Evolutionary conservation across 345 rosid species (phyloP).

Genomic region (Clausena lansium): DNA sequence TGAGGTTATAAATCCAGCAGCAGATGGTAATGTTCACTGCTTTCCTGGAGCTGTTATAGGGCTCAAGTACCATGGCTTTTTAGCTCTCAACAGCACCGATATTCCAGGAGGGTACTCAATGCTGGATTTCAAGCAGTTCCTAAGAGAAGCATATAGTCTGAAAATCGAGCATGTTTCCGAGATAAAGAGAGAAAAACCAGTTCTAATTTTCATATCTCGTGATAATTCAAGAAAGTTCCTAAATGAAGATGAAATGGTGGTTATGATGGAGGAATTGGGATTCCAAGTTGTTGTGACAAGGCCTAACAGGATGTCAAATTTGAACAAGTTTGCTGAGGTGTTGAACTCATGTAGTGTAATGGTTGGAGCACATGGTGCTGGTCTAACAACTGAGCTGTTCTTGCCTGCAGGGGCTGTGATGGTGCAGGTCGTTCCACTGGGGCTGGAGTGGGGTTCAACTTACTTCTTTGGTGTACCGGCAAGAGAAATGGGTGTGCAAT

Average conservation of each 20-base stretch:
- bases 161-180: constrained; percentile 19
- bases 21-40: constrained; percentile 36
- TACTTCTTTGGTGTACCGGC: constrained; percentile 30
- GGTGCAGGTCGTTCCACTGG: constrained; percentile 41
- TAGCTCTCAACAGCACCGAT: constrained; percentile 24
- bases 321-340: constrained; percentile 22
- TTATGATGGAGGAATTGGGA: constrained; percentile 33
- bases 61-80: constrained; percentile 28
- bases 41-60: constrained; percentile 43
- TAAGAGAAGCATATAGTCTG: constrained; percentile 27
- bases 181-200: constrained; percentile 22
- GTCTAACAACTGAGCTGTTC: constrained; percentile 38
- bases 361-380: constrained; percentile 49
- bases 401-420: constrained; percentile 24
- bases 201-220: constrained; percentile 34
- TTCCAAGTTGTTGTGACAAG: constrained; percentile 25
- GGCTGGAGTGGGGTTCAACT: constrained; percentile 33
- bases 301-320: constrained; percentile 27
- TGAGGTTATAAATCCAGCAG: constrained; percentile 25
- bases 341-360: constrained; percentile 33
- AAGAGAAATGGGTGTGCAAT: constrained; percentile 30
- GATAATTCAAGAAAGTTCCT: constrained; percentile 25
- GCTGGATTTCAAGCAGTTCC: constrained; percentile 39
- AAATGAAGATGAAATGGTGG: constrained; percentile 34
- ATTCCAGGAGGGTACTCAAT: constrained; percentile 37